A percentile compares a stretch with the other conserved stretches of the same genome.
Conservation (phyloP, 2,329 filamentous ascomycete species). For the Teratosphaeria viscida region DNA sequence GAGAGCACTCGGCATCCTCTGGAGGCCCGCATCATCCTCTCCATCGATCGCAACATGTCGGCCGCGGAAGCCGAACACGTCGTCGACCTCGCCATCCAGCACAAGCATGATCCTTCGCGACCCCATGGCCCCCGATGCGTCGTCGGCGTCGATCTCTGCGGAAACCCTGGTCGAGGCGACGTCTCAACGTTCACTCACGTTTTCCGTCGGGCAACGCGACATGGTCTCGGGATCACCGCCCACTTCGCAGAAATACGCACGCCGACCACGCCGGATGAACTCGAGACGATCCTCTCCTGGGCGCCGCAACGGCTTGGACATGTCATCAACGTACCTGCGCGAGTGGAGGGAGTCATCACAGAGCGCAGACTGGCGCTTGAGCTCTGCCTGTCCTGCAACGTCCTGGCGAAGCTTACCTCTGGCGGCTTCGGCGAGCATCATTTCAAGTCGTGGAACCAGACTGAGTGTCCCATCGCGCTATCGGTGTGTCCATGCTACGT, state of each 20-base stretch:
- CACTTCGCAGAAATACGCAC: slow-evolving; percentile 65
- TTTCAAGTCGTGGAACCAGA: slow-evolving; percentile 61
- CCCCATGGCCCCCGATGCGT: slow-evolving; percentile 28
- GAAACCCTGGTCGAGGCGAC: slow-evolving; percentile 56
- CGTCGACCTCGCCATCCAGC: slow-evolving; percentile 51
- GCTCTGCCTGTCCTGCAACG: slow-evolving; percentile 71
- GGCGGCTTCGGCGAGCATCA: slow-evolving; percentile 61
- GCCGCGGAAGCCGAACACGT: slow-evolving; percentile 50
- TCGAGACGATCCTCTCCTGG: slow-evolving; percentile 55
- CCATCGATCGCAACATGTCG: slow-evolving; percentile 58
- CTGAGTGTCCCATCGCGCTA: slow-evolving; percentile 50
- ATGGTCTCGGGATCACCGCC: slow-evolving; percentile 55
- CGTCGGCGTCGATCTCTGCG: slow-evolving; percentile 69
- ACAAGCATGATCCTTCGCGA: slow-evolving; percentile 20
- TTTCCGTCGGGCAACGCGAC: slow-evolving; percentile 46
- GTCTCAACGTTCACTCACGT: slow-evolving; percentile 49
- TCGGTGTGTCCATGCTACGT: slow-evolving; percentile 46
- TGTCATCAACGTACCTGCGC: slow-evolving; percentile 61
- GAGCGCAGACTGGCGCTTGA: slow-evolving; percentile 54
- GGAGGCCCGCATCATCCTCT: slow-evolving; percentile 58
- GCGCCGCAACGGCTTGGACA: slow-evolving; percentile 62
- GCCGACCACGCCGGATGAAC: slow-evolving; percentile 49
- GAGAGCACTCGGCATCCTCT: slow-evolving; percentile 30
- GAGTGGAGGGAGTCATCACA: slow-evolving; percentile 47
- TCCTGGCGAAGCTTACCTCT: slow-evolving; percentile 60